Evolutionary conservation across 805 yeast genomes (phyloP), one percentile per base, ranked within the genome.

Genomic region (Wilhelminamyces savonicus): DNA sequence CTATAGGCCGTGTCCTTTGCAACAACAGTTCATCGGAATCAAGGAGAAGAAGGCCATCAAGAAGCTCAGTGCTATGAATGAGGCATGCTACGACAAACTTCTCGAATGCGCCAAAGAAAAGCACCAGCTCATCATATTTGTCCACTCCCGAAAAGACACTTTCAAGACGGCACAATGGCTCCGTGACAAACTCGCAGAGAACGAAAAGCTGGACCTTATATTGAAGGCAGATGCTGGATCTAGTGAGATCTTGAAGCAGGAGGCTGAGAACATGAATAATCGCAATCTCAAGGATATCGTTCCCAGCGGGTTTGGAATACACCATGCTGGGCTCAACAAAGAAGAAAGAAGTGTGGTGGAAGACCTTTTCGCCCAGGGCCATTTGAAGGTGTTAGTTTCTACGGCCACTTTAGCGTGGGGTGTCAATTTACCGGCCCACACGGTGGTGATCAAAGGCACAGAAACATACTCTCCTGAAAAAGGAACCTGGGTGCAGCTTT

Each of bases 361-460:
- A 54, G 94, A 85, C 48, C 59, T 85, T 23, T 87, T 87, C 61
- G 92, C 94, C 1, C 92, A 80, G 40, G 95, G 95, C 3, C 77
- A 82, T 36, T 58, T 85, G n/a, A 82, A 78, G 43, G 82, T 87
- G 1, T 62, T 87, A 33, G 88, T 88, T 1, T 85, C 94, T 0
- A 87, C 97, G 3, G 94, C 96, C 0, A 87, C 97, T 0, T 69
- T 87, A 36, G 96, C 97, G 0, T 87, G 97, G 97, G 97, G 97
- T 69, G 96, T 87, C 19, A 87, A 87, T 50, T 66, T 87, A 32
- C 97, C 97, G 2, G 96, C 96, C 0, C 96, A 88, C 48, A 85
- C 96, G 0, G 97, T 87, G 18, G 78, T 87, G 16, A 83, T 87
- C 38, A 85, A 85, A 47, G 97, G 97, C 0, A 90, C 98, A 0